Percentiles rank a stretch among this genome's conserved stretches.
Evolutionary conservation across 2,329 filamentous ascomycete genomes (phyloP).

Genomic region (Stylonectria norvegica): DNA sequence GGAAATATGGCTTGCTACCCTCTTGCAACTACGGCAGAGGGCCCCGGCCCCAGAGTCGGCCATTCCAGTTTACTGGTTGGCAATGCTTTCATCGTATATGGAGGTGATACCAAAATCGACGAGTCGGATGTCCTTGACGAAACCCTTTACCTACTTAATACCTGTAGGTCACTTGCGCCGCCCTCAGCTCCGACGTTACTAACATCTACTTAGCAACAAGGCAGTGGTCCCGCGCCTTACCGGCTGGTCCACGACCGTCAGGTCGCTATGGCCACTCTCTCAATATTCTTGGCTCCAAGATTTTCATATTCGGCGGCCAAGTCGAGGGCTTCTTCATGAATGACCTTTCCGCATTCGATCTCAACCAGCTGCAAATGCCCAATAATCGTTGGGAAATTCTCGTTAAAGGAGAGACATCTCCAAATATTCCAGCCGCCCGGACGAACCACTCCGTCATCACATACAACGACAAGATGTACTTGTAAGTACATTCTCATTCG

Average conservation of each 20-base stretch:
- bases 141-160: constrained; percentile 94
- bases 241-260: constrained; percentile 77
- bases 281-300: constrained; percentile 94
- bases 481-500: constrained; percentile 55
- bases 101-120: constrained; percentile 95
- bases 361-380: constrained; percentile 89
- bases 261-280: constrained; percentile 94
- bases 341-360: constrained; percentile 88
- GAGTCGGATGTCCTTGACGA: constrained; percentile 90
- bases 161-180: constrained; percentile 62
- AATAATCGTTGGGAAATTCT: constrained; percentile 93
- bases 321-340: constrained; percentile 99
- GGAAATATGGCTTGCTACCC: constrained; percentile 87
- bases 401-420: constrained; percentile 58
- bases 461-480: constrained; percentile 87
- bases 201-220: constrained; percentile 67
- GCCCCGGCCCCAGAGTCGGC: constrained; percentile 89
- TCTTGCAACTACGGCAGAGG: constrained; percentile 86
- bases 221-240: constrained; percentile 94
- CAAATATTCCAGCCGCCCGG: constrained; percentile 71
- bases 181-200: constrained; percentile 8
- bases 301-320: constrained; percentile 96
- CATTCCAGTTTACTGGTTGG: constrained; percentile 92
- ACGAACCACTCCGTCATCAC: constrained; percentile 94
- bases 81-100: constrained; percentile 98